These are phyloP conservation scores for Hymenoscyphus salicellus DNA, from an alignment of 2,329 filamentous ascomycete genomes.

Conservation along the genomic window DNA sequence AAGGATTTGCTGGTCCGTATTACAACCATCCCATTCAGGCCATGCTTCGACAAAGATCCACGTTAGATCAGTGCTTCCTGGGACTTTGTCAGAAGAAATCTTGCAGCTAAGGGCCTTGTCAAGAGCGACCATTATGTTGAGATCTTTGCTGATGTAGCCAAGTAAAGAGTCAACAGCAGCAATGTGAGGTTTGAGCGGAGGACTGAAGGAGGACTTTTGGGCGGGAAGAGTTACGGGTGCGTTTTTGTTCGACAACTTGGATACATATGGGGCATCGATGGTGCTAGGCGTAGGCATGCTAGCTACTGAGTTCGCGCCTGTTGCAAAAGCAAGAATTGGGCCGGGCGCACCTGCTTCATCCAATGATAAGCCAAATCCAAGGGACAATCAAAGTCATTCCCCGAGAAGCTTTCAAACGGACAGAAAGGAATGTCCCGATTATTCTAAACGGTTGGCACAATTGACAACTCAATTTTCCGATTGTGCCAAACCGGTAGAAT, in stretches of 20 bases:
- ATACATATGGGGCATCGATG: not conserved
- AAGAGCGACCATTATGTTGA: not conserved
- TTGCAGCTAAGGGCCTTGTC: not conserved
- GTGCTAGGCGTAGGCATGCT: not conserved
- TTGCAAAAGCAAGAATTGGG: not conserved
- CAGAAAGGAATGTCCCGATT: too few relatives aligned
- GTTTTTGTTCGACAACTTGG: not conserved
- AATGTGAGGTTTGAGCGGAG: not conserved
- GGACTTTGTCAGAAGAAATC: not conserved
- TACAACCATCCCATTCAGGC: not conserved
- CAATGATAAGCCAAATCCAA: too few relatives aligned
- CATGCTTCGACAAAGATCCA: constrained; percentile 4
- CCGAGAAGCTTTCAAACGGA: too few relatives aligned
- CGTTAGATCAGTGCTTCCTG: not conserved
- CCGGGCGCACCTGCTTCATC: too few relatives aligned
- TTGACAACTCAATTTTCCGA: too few relatives aligned
- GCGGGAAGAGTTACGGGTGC: not conserved
- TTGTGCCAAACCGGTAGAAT: too few relatives aligned
- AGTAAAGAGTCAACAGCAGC: not conserved
- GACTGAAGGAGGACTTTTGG: not conserved
- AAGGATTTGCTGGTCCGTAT: not conserved
- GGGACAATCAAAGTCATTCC: too few relatives aligned
- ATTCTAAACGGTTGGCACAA: too few relatives aligned
- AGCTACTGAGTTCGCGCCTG: not conserved
- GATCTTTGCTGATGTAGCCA: not conserved